Percentiles rank a stretch among this genome's conserved stretches.
phyloP scores from a whole-genome alignment of 768 basidiomycete species.

The Amyloporia xantha region DNA sequence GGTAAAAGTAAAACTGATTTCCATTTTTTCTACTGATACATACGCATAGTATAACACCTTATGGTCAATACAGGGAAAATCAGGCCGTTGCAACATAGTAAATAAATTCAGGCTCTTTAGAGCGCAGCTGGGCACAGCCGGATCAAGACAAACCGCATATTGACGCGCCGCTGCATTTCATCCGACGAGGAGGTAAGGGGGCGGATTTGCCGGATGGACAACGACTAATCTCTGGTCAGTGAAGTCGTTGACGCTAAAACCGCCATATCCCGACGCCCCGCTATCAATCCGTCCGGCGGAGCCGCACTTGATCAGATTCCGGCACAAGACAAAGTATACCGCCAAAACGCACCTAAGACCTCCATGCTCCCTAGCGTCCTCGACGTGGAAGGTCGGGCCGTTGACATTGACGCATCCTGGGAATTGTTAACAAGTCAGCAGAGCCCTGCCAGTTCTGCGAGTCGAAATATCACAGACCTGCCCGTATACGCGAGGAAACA shows the following conservation, averaged over 20 bases:
- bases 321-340: too few species aligned
- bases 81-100: too few species aligned
- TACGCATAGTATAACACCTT: too few species aligned
- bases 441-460: not conserved
- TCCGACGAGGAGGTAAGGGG: constrained; percentile 2
- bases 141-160: not conserved
- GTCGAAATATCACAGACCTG: constrained; percentile 26
- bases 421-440: too few species aligned
- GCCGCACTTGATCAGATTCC: not conserved
- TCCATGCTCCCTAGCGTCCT: constrained; percentile 30
- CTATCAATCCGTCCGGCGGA: constrained; percentile 3
- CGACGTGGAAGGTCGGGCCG: constrained; percentile 43
- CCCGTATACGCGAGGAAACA: constrained; percentile 41
- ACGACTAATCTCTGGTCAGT: constrained; percentile 18
- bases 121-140: not conserved
- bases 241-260: constrained; percentile 18
- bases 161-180: not conserved
- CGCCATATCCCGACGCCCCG: constrained; percentile 20
- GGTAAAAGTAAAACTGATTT: too few species aligned
- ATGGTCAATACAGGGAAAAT: too few species aligned
- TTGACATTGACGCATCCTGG: constrained; percentile 53
- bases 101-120: too few species aligned
- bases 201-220: constrained; percentile 12
- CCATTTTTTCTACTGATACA: too few species aligned
- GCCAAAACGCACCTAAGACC: constrained; percentile 41